Base-by-base conservation (phyloP, 352 stramenopile genomes). In the Pythium angustatum region DNA sequence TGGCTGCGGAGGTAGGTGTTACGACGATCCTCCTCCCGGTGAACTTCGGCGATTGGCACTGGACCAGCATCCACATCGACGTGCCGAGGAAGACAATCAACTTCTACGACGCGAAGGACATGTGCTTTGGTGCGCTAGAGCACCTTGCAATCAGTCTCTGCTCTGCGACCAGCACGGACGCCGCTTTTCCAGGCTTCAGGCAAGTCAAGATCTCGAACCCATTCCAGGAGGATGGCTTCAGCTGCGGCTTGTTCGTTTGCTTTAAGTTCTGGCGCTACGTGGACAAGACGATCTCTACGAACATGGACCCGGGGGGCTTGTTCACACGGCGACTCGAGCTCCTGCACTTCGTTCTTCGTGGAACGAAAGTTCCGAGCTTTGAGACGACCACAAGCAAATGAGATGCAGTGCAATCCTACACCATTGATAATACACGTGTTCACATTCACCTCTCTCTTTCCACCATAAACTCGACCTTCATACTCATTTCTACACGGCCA, bases 241-340 rank as follows among this genome's bases (percentile, higher is more conserved):
- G 52, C 52, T 49, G 52, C 36, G 34, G 52, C 10, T 15, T 59
- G 34, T 59, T 59, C 36, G 36, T 59, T 0, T 59, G 52, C 17
- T 31, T 38, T 36, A 59, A 40, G 52, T 49, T 49, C 17, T 58
- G 50, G 50, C 50, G 9, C 1, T 4, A 34, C 30, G 11, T 58
- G 9, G 50, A 58, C 50, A 31, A 45, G 33, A 22, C 50, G 2
- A 27, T 49, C 43, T 11, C n/a, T 17, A 30, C 21, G n/a, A 14
- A 30, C 43, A 49, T 49, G 43, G 17, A 1, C 21, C n/a, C n/a
- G 22, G 2, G 3, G 1, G 43, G 43, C n/a, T 17, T 49, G n/a
- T 49, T 28, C 22, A 11, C 2, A 3, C n/a, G 21, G 9, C 43
- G 43, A 31, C n/a, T 31, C 21, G 43, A 30, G 43, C 8, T 49